Evolutionary conservation across 805 yeast species (phyloP).

Genomic region (Sungouiozyma ichnusensis): DNA sequence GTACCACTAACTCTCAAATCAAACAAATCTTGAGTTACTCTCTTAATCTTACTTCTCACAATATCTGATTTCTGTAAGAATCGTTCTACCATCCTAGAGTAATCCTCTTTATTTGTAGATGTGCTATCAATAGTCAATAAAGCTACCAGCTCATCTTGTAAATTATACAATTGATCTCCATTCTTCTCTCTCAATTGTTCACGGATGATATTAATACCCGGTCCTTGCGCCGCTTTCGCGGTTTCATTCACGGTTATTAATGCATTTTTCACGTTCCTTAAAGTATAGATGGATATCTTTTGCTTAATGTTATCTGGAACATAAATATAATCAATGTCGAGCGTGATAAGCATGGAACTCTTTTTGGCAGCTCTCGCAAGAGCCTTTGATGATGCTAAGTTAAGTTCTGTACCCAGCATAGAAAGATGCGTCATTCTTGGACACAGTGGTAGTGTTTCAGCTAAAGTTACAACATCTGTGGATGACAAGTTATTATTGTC

Average conservation of each 20-base stretch:
- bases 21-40: conserved; percentile 47
- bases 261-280: conserved; percentile 67
- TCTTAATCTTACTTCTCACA: conserved; percentile 34
- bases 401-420: conserved; percentile 54
- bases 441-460: conserved; percentile 66
- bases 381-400: conserved; percentile 51
- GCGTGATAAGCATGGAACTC: conserved; percentile 49
- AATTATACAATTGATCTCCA: conserved; percentile 42
- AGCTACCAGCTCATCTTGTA: conserved; percentile 39
- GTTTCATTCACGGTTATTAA: conserved; percentile 22
- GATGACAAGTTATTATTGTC: conserved; percentile 57
- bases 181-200: conserved; percentile 2
- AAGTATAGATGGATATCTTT: conserved; percentile 62
- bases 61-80: conserved; percentile 31
- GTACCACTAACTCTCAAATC: conserved; percentile 44
- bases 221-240: background rate
- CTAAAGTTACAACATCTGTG: conserved; percentile 46
- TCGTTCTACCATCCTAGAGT: conserved; percentile 20
- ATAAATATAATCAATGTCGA: conserved; percentile 53
- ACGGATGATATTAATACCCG: background rate
- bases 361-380: conserved; percentile 56
- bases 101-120: conserved; percentile 14
- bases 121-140: conserved; percentile 33
- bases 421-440: conserved; percentile 55
- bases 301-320: conserved; percentile 52